A percentile compares a stretch with the other conserved stretches of the same genome.
Evolutionary conservation across 2,329 filamentous ascomycete species (phyloP).

Genomic region (Metarhizium album): DNA sequence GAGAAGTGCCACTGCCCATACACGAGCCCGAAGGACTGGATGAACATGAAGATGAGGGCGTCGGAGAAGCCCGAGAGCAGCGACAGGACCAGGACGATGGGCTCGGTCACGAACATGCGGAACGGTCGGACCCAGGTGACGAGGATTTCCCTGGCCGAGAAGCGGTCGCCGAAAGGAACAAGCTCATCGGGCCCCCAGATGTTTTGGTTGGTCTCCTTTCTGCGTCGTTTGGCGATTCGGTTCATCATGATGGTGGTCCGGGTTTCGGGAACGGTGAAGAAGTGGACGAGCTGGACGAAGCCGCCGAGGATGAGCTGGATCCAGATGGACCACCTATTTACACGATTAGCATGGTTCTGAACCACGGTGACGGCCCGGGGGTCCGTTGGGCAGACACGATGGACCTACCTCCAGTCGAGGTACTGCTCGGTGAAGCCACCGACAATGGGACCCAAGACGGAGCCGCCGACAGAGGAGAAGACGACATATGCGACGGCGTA

Average conservation of each 20-base stretch:
- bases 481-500: constrained; percentile 68
- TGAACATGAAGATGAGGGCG: constrained; percentile 68
- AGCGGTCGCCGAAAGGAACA: constrained; percentile 45
- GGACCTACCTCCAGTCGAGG: constrained; percentile 50
- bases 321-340: constrained; percentile 57
- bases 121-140: constrained; percentile 54
- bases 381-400: background rate
- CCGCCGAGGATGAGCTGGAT: constrained; percentile 72
- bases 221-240: constrained; percentile 62
- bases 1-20: constrained; percentile 56
- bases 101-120: constrained; percentile 63
- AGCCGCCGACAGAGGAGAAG: constrained; percentile 70
- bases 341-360: too few relatives aligned
- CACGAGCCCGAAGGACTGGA: constrained; percentile 59
- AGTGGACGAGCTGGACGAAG: constrained; percentile 55
- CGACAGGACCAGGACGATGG: constrained; percentile 60
- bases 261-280: constrained; percentile 66
- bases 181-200: constrained; percentile 67
- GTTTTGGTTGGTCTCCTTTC: constrained; percentile 47
- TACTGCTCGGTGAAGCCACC: constrained; percentile 64
- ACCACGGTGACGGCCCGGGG: too few relatives aligned
- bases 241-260: constrained; percentile 69
- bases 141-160: constrained; percentile 46
- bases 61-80: constrained; percentile 64
- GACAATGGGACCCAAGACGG: constrained; percentile 66